Conservation (phyloP, 1,284 basidiomycete species). For the Blastosporella zonata region DNA sequence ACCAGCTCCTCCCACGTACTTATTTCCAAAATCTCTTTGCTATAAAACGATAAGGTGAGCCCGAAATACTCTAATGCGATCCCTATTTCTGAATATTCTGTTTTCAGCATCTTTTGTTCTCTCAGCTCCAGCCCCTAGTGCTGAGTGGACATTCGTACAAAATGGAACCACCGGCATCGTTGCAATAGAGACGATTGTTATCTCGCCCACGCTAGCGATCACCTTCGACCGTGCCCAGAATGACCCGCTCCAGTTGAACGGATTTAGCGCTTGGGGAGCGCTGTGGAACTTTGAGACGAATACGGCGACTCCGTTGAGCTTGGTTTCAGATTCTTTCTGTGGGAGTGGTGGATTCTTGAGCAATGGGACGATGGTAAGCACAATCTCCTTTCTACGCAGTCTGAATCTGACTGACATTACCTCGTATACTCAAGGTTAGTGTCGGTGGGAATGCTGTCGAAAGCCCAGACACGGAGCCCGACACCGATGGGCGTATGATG, state of each 20-base stretch:
- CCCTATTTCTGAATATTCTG: no score
- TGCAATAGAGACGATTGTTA: conserved; percentile 47
- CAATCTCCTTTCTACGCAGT: background rate
- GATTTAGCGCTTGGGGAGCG: conserved; percentile 44
- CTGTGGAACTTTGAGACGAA: conserved; percentile 39
- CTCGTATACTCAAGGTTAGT: conserved; percentile 32
- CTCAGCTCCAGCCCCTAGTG: conserved; percentile 1
- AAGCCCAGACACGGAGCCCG: conserved; percentile 20
- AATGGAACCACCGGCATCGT: conserved; percentile 43
- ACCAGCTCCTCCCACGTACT: no score
- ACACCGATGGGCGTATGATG: conserved; percentile 29
- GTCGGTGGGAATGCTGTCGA: conserved; percentile 38
- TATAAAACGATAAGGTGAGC: no score
- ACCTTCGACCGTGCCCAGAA: conserved; percentile 46
- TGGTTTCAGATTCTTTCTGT: conserved; percentile 51
- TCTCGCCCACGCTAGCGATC: conserved; percentile 42
- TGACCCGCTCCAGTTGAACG: conserved; percentile 42
- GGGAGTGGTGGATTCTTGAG: conserved; percentile 47
- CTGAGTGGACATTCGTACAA: conserved; percentile 36
- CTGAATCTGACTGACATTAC: background rate
- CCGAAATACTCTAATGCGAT: no score
- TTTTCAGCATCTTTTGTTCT: no score
- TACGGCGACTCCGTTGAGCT: conserved; percentile 30
- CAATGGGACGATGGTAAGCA: conserved; percentile 44
- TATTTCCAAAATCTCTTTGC: no score